A percentile compares a stretch with the other conserved stretches of the same genome.
Evolutionary conservation across 129 eudicot species (phyloP).

Genomic region (Sambucus nigra): DNA sequence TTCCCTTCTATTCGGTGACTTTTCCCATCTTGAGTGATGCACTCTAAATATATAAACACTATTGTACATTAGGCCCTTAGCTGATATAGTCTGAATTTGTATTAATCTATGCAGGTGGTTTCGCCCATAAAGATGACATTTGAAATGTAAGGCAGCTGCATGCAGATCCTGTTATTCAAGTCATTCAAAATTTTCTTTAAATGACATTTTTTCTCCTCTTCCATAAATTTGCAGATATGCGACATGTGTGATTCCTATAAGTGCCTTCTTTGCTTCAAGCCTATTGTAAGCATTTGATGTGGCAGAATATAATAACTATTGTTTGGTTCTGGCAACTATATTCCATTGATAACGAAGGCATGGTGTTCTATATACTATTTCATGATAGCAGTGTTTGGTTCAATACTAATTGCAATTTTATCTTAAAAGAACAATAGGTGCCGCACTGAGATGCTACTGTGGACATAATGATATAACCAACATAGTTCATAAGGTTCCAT

Average conservation of each 20-base stretch:
- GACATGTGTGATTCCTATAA: slow-evolving; percentile 58
- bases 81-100: background rate
- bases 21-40: background rate
- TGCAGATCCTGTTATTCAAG: background rate
- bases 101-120: slow-evolving; percentile 40
- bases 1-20: background rate
- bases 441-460: slow-evolving; percentile 3
- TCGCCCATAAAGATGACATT: slow-evolving; percentile 64
- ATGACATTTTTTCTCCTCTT: slow-evolving; percentile 11
- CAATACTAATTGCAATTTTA: too few species aligned
- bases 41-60: background rate
- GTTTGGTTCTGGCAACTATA: background rate
- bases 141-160: slow-evolving; percentile 36
- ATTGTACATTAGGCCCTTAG: background rate
- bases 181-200: background rate
- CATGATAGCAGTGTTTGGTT: background rate
- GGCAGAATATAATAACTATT: background rate
- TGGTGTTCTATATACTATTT: background rate
- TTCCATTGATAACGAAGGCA: background rate
- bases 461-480: background rate
- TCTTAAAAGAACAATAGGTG: too few species aligned
- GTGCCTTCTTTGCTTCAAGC: slow-evolving; percentile 75
- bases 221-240: slow-evolving; percentile 58
- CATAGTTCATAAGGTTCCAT: background rate
- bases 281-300: slow-evolving; percentile 40